Conservation (phyloP, 306 rosid genomes). For the Biancaea sappan region DNA sequence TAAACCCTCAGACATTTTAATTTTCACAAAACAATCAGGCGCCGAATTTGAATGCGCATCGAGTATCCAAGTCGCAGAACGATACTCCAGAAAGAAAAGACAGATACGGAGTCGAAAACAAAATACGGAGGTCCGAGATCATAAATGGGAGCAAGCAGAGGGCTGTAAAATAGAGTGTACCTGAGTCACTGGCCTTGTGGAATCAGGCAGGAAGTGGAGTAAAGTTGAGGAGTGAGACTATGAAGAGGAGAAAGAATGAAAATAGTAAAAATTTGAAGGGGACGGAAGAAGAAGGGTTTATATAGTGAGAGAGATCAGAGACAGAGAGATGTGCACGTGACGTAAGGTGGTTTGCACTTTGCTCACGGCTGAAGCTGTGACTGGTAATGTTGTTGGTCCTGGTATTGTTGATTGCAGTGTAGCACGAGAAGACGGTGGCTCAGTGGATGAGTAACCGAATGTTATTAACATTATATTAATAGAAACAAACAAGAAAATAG, state of each 20-base stretch:
- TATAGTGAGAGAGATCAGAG: slow-evolving; percentile 25
- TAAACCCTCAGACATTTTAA: background rate
- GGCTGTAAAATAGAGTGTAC: slow-evolving; percentile 30
- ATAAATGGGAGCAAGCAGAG: background rate
- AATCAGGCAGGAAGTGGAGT: slow-evolving; percentile 11
- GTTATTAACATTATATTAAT: background rate
- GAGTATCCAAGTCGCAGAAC: background rate
- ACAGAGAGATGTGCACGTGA: slow-evolving; percentile 60
- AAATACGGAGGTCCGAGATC: slow-evolving; percentile 35
- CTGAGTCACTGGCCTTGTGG: slow-evolving; percentile 32
- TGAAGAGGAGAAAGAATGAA: background rate
- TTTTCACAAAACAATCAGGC: background rate
- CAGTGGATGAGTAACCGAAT: no score
- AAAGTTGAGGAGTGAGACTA: slow-evolving; percentile 19
- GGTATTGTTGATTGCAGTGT: no score
- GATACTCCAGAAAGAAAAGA: background rate
- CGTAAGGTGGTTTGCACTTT: slow-evolving; percentile 61
- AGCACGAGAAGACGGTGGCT: background rate
- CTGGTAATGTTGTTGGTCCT: background rate
- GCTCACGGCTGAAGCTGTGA: slow-evolving; percentile 36
- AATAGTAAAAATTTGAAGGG: slow-evolving; percentile 19
- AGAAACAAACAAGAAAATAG: background rate
- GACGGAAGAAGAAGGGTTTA: slow-evolving; percentile 28
- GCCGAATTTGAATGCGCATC: no score
- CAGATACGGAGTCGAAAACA: background rate